These are phyloP conservation scores for Boletellus ananas DNA, from an alignment of 768 basidiomycete genomes.

Conservation along the genomic window DNA sequence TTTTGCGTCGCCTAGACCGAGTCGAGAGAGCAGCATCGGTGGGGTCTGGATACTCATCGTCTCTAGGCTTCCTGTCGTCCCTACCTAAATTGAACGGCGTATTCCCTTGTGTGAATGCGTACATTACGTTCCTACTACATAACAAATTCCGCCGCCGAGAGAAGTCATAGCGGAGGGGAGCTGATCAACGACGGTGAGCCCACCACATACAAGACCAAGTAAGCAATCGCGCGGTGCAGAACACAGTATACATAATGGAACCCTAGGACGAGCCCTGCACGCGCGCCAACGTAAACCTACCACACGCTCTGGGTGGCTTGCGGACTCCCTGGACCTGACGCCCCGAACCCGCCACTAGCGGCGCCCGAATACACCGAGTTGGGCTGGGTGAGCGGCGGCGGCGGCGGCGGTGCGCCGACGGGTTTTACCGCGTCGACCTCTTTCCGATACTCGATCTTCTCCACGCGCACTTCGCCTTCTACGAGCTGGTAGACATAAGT, in stretches of 20 bases:
- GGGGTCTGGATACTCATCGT: too few species aligned
- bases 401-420: constrained; percentile 5
- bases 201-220: not conserved
- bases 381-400: constrained; percentile 22
- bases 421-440: constrained; percentile 44
- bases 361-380: constrained; percentile 33
- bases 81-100: not conserved
- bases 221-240: not conserved
- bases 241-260: not conserved
- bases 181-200: not conserved
- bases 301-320: constrained; percentile 27
- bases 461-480: constrained; percentile 89
- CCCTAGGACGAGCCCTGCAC: not conserved
- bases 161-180: not conserved
- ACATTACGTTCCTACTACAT: not conserved
- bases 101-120: not conserved
- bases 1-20: not conserved
- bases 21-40: too few species aligned
- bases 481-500: constrained; percentile 97
- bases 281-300: constrained; percentile 8
- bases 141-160: not conserved
- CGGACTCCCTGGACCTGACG: constrained; percentile 25
- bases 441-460: constrained; percentile 84
- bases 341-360: constrained; percentile 15
- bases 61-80: too few species aligned